Base-by-base conservation (phyloP, 768 basidiomycete genomes). In the Chalciporus chontae region DNA sequence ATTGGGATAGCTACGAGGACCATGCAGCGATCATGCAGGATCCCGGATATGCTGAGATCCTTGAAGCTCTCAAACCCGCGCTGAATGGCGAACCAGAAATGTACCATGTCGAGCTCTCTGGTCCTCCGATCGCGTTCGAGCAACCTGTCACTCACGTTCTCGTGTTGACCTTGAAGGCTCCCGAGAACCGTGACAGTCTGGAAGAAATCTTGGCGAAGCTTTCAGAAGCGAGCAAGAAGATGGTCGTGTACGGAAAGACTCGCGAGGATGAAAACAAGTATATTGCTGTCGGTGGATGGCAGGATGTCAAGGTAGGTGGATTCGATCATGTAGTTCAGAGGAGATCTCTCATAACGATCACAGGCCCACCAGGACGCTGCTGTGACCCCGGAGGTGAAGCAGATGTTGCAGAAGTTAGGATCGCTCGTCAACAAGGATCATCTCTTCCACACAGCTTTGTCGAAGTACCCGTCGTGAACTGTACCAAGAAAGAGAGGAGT, bases 1-100 rank as follows among this genome's bases (percentile, higher is more conserved):
- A 68, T 45, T 66, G 63, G 64, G 66, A 63, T 11, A 61, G 11
- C 32, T 51, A 45, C 9, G 58, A 65, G 8, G 37, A 52, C n/a
- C 66, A 66, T 51, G 31, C 53, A 32, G 48, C 51, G 0, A 0
- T 61, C 27, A 55, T 58, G 1, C 19, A 53, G 3, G 37, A 15
- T 8, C 27, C 34, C 4, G 8, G 4, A 3, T 60, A 61, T 24
- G 4, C 31, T 7, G 29, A 2, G 3, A 19, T 67, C 34, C 0
- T 40, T 11, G 38, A 21, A 11, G 14, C 13, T 4, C 51, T 63
- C 34, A 37, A 24, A 13, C 51, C 50, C 13, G 27, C 45, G 27
- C 1, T 63, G 8, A 40, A 40, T 7, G 51, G 51, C 14, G 21
- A 43, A 7, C 1, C 21, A 11, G 45, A 57, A 1, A 63, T 63